These are phyloP conservation scores for Mrakia blollopis DNA, from an alignment of 768 basidiomycete genomes.

Conservation along the genomic window DNA sequence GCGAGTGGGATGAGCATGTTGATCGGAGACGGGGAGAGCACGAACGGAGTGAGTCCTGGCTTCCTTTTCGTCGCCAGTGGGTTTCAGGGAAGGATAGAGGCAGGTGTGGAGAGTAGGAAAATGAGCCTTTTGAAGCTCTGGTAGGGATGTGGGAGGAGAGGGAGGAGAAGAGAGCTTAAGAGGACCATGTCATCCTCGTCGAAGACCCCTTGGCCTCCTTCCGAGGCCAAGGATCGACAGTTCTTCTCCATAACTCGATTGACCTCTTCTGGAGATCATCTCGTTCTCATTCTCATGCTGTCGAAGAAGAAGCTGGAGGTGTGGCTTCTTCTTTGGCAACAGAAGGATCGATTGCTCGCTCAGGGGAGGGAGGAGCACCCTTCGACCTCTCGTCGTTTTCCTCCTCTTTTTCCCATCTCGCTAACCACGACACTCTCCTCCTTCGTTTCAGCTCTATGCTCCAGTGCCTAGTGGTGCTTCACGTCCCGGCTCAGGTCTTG, in stretches of 20 bases:
- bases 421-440: no score
- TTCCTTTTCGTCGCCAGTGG: no score
- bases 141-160: background rate
- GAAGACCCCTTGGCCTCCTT: background rate
- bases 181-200: no score
- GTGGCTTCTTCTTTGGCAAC: no score
- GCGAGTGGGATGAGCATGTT: slow-evolving; percentile 10
- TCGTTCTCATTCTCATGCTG: no score
- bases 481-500: background rate
- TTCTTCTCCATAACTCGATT: background rate
- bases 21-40: slow-evolving; percentile 20
- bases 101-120: background rate
- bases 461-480: slow-evolving; percentile 6
- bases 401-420: background rate
- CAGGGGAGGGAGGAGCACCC: background rate
- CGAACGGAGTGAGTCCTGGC: slow-evolving; percentile 19
- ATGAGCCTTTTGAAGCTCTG: background rate
- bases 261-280: no score
- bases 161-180: background rate
- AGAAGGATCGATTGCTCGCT: background rate
- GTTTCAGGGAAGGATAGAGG: no score
- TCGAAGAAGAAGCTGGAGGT: no score
- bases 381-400: background rate
- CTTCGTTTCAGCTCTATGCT: slow-evolving; percentile 20
- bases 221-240: background rate